Evolutionary conservation across 2,329 filamentous ascomycete genomes (phyloP).

Genomic region (Neospermospora avenae): DNA sequence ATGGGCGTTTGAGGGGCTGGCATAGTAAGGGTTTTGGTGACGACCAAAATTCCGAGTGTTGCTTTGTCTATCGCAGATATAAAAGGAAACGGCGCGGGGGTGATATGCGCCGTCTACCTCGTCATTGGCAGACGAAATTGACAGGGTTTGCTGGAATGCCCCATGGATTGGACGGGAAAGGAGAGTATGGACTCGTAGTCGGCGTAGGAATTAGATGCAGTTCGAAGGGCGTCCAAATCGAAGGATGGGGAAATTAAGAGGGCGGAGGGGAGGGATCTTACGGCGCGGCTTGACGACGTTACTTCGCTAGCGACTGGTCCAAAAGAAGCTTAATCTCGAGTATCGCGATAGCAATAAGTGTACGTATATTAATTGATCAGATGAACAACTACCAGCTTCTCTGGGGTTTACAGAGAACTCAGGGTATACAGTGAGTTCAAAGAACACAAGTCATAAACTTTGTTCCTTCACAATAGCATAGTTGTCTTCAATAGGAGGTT

Average conservation of each 20-base stretch:
- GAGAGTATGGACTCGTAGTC: background rate
- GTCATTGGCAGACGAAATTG: slow-evolving; percentile 12
- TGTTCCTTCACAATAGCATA: background rate
- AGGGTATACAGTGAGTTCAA: background rate
- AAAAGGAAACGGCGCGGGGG: background rate
- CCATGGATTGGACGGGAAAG: slow-evolving; percentile 12
- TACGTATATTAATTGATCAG: background rate
- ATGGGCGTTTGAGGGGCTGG: slow-evolving; percentile 22
- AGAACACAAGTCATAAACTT: background rate
- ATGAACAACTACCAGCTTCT: background rate
- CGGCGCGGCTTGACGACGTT: slow-evolving; percentile 1
- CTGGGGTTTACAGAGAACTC: background rate
- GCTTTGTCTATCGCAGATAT: slow-evolving; percentile 11
- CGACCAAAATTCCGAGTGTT: slow-evolving; percentile 1
- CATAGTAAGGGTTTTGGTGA: slow-evolving; percentile 24
- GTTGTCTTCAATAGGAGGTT: background rate
- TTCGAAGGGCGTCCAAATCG: background rate
- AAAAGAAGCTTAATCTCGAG: slow-evolving; percentile 4
- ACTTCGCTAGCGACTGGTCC: background rate
- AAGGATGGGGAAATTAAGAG: slow-evolving; percentile 3
- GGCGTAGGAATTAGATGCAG: background rate
- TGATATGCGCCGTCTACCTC: slow-evolving; percentile 15
- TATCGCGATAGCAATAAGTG: background rate
- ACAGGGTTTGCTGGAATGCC: slow-evolving; percentile 15
- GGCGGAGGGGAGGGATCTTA: no score